A percentile compares a stretch with the other conserved stretches of the same genome.
phyloP scores from a whole-genome alignment of 306 rosid genomes.

The peach (Prunus persica) region DNA sequence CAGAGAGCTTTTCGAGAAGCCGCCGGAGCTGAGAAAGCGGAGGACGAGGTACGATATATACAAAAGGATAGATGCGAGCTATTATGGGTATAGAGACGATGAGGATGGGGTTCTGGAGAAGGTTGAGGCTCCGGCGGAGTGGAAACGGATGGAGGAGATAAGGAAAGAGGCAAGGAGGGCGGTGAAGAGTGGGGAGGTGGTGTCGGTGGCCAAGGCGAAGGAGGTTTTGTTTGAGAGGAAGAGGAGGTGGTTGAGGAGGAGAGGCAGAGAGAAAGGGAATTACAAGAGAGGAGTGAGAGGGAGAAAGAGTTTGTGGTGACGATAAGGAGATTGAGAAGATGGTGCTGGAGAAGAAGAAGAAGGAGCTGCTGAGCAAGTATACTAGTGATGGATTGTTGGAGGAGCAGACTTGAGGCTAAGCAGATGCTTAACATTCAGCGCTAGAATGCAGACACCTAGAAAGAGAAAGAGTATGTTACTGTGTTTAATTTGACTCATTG shows the following conservation, averaged over 20 bases:
- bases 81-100: constrained; percentile 83
- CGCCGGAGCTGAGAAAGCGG: constrained; percentile 76
- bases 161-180: constrained; percentile 79
- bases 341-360: constrained; percentile 93
- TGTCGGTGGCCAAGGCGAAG: constrained; percentile 43
- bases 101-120: constrained; percentile 81
- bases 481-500: not conserved
- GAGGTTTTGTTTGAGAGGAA: constrained; percentile 67
- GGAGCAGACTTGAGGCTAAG: constrained; percentile 69
- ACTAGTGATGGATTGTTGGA: constrained; percentile 63
- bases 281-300: constrained; percentile 32
- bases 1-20: constrained; percentile 80
- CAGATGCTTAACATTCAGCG: constrained; percentile 77
- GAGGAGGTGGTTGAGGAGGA: constrained; percentile 85
- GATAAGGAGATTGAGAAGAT: constrained; percentile 86
- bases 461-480: not conserved
- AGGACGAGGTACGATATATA: constrained; percentile 85
- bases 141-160: constrained; percentile 70
- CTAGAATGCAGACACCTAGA: constrained; percentile 13
- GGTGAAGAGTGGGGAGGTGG: constrained; percentile 82
- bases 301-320: constrained; percentile 73
- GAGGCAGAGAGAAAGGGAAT: constrained; percentile 49
- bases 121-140: constrained; percentile 71
- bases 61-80: constrained; percentile 77
- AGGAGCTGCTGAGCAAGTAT: constrained; percentile 69